Evolutionary conservation across 192 early-diverging fungal genomes (phyloP).

Genomic region (Geranomyces variabilis): DNA sequence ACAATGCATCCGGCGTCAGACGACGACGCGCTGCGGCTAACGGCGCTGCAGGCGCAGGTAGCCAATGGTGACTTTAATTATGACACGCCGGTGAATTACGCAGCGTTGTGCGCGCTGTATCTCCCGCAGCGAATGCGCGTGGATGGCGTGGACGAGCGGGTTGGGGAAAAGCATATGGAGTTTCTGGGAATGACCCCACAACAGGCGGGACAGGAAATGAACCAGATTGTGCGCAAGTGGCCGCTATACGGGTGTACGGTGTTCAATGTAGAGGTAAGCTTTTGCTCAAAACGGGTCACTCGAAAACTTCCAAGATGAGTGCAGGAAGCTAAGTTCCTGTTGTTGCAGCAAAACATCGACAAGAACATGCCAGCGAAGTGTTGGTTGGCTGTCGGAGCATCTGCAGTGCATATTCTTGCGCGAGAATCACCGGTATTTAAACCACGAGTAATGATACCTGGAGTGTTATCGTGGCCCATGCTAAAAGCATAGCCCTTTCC

Average conservation of each 20-base stretch:
- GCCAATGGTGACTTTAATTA: conserved; percentile 43
- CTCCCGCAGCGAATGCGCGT: not conserved
- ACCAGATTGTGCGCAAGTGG: conserved; percentile 36
- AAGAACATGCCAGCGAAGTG: conserved; percentile 48
- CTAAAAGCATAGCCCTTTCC: not conserved
- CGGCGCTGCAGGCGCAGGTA: conserved; percentile 41
- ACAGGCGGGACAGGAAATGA: conserved; percentile 35
- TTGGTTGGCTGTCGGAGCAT: conserved; percentile 47
- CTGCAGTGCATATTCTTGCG: conserved; percentile 47
- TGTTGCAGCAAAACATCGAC: conserved; percentile 50
- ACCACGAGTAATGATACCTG: too few species aligned
- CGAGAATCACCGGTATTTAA: conserved; percentile 38
- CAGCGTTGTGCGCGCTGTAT: conserved; percentile 13
- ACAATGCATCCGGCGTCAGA: conserved; percentile 39
- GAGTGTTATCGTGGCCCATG: too few species aligned
- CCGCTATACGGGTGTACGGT: conserved; percentile 48
- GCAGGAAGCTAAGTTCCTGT: too few species aligned
- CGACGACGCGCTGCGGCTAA: conserved; percentile 37
- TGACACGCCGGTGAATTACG: conserved; percentile 23
- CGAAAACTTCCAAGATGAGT: not conserved
- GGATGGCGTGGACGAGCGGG: conserved; percentile 19
- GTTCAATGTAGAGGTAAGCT: conserved; percentile 51
- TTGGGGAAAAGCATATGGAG: conserved; percentile 33
- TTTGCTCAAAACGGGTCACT: too few species aligned
- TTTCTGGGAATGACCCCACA: conserved; percentile 23